Evolutionary conservation across 345 rosid genomes (phyloP).

Genomic region (Pistacia atlantica): DNA sequence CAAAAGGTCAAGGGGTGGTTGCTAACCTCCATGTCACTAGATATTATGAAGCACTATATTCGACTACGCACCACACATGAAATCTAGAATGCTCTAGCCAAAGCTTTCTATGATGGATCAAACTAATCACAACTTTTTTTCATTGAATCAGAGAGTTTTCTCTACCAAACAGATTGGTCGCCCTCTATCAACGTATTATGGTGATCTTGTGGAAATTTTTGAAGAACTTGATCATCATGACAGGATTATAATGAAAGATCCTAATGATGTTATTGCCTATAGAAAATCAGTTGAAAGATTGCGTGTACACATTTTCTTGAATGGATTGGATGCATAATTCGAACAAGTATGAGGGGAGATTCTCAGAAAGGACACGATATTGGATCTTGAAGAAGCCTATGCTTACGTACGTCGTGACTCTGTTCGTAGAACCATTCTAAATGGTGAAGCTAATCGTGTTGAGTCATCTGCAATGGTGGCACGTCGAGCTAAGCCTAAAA

Average conservation of each 20-base stretch:
- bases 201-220: conserved; percentile 22
- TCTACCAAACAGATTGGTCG: no score
- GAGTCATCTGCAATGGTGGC: neutral
- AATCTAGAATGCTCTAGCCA: conserved; percentile 17
- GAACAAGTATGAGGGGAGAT: neutral
- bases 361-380: neutral
- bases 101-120: conserved; percentile 12
- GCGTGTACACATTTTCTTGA: conserved; percentile 4
- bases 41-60: neutral
- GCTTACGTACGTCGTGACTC: neutral
- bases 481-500: neutral
- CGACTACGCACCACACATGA: conserved; percentile 1
- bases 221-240: conserved; percentile 14
- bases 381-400: neutral
- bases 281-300: neutral
- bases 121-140: neutral
- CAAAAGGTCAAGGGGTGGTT: no score
- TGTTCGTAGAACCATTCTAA: neutral
- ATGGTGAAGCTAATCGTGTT: no score
- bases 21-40: no score
- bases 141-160: no score
- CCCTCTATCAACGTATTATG: neutral
- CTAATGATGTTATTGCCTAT: neutral
- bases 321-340: conserved; percentile 5
- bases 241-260: conserved; percentile 11